Percentiles rank a stretch among this genome's conserved stretches.
Evolutionary conservation across 2,329 filamentous ascomycete genomes (phyloP).

Genomic region (Emergomyces orientalis): DNA sequence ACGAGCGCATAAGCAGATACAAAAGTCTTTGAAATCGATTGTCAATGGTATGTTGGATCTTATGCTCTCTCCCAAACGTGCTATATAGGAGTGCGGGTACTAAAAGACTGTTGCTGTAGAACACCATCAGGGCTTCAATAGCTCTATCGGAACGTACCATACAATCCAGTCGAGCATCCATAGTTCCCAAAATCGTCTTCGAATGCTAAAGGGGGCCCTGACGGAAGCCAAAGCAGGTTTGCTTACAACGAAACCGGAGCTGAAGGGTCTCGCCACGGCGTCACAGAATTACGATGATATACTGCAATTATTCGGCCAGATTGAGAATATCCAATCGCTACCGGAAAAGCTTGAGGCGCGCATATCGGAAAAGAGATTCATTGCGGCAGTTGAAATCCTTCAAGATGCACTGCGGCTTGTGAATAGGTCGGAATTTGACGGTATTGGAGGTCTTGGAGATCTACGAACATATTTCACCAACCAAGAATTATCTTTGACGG

Average conservation of each 20-base stretch:
- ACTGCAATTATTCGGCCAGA: conserved; percentile 68
- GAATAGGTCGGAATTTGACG: conserved; percentile 77
- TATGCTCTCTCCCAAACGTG: neutral
- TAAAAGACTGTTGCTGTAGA: conserved; percentile 40
- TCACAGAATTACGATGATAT: conserved; percentile 88
- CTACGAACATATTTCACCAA: conserved; percentile 81
- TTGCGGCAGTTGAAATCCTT: conserved; percentile 84
- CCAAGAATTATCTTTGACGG: conserved; percentile 83
- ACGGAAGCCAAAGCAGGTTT: conserved; percentile 70
- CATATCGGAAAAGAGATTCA: conserved; percentile 91
- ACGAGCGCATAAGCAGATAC: conserved; percentile 75
- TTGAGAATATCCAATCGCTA: conserved; percentile 80
- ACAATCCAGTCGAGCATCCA: conserved; percentile 95
- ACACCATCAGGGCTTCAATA: conserved; percentile 98
- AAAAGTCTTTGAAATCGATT: conserved; percentile 83
- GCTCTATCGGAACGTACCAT: conserved; percentile 96
- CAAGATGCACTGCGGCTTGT: conserved; percentile 79
- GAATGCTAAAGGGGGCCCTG: conserved; percentile 73
- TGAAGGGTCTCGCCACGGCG: conserved; percentile 77
- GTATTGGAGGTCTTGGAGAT: conserved; percentile 80
- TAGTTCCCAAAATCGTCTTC: conserved; percentile 74
- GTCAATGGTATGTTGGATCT: conserved; percentile 57
- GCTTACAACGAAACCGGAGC: conserved; percentile 75
- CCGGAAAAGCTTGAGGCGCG: conserved; percentile 88
- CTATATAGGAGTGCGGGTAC: neutral